Evolutionary conservation across 805 yeast genomes (phyloP).

Genomic region (Huiozyma sinensis): DNA sequence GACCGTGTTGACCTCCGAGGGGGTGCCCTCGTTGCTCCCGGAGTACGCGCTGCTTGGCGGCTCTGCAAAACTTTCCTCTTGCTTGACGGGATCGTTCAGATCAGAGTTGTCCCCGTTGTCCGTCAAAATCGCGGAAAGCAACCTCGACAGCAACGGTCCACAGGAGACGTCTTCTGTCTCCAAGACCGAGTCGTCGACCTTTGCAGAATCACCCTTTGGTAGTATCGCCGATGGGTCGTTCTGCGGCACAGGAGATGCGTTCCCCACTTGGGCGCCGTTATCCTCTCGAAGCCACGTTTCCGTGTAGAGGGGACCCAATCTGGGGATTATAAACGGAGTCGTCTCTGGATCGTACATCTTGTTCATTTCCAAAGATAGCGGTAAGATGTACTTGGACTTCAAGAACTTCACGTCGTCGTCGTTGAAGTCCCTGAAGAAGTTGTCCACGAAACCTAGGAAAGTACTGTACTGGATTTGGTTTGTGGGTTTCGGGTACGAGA

Average conservation of each 20-base stretch:
- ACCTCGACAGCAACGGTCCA: slow-evolving; percentile 82
- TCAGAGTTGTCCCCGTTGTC: slow-evolving; percentile 13
- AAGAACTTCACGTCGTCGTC: slow-evolving; percentile 78
- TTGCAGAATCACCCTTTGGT: slow-evolving; percentile 53
- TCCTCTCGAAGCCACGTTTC: slow-evolving; percentile 86
- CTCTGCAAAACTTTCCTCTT: slow-evolving; percentile 13
- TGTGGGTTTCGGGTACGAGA: slow-evolving; percentile 69
- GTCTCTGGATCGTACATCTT: slow-evolving; percentile 51
- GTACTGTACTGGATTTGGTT: slow-evolving; percentile 91
- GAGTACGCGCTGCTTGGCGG: slow-evolving; percentile 1
- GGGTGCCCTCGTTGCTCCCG: slow-evolving; percentile 14
- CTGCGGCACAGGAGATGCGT: slow-evolving; percentile 37
- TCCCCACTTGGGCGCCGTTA: slow-evolving; percentile 33
- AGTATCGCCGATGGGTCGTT: slow-evolving; percentile 32
- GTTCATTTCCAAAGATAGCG: slow-evolving; percentile 32
- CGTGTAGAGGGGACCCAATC: slow-evolving; percentile 70
- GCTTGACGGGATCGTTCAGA: slow-evolving; percentile 1
- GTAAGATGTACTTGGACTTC: slow-evolving; percentile 48
- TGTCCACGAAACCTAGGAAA: slow-evolving; percentile 75
- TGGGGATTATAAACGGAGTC: slow-evolving; percentile 74
- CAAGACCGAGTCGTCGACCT: slow-evolving; percentile 42
- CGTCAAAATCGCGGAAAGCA: slow-evolving; percentile 63
- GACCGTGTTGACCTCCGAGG: neutral
- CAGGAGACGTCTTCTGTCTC: slow-evolving; percentile 72
- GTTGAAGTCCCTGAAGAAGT: slow-evolving; percentile 62